Conservation (phyloP, 768 basidiomycete species). For the Cyclocybe cylindracea region DNA sequence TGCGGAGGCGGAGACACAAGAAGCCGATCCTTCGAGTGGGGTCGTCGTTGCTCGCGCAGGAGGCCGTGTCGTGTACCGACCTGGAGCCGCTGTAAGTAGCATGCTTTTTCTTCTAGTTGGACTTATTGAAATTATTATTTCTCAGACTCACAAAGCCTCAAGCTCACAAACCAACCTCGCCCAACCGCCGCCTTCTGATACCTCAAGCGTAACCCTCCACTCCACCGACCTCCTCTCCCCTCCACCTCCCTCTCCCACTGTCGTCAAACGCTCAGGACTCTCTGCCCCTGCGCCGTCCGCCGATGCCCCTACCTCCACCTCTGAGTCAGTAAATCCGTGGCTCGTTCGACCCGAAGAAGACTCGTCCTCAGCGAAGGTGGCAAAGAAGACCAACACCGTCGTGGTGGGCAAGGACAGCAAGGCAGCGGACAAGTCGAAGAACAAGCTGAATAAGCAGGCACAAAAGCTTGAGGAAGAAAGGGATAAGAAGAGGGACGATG, state of each 20-base stretch:
- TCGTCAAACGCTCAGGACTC: conserved; percentile 9
- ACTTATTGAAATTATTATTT: neutral
- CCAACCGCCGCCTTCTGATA: conserved; percentile 45
- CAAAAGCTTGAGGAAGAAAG: conserved; percentile 58
- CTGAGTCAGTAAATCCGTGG: conserved; percentile 71
- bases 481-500: conserved; percentile 70
- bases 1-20: conserved; percentile 26
- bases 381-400: conserved; percentile 75
- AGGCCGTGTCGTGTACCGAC: conserved; percentile 65
- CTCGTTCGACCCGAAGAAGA: conserved; percentile 43
- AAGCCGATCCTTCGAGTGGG: conserved; percentile 29
- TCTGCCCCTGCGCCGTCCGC: conserved; percentile 12
- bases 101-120: neutral
- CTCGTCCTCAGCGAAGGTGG: conserved; percentile 36
- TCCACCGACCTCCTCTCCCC: conserved; percentile 53
- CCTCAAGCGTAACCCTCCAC: conserved; percentile 69
- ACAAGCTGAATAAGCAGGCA: conserved; percentile 69
- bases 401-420: conserved; percentile 69
- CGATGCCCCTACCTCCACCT: conserved; percentile 14
- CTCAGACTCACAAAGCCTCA: conserved; percentile 12
- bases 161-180: conserved; percentile 13
- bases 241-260: conserved; percentile 31
- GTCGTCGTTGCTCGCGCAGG: conserved; percentile 58
- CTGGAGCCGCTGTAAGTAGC: conserved; percentile 42
- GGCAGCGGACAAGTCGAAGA: conserved; percentile 63